These are phyloP conservation scores for Cordyceps militaris DNA, from an alignment of 2,329 filamentous ascomycete genomes.

Conservation along the genomic window DNA sequence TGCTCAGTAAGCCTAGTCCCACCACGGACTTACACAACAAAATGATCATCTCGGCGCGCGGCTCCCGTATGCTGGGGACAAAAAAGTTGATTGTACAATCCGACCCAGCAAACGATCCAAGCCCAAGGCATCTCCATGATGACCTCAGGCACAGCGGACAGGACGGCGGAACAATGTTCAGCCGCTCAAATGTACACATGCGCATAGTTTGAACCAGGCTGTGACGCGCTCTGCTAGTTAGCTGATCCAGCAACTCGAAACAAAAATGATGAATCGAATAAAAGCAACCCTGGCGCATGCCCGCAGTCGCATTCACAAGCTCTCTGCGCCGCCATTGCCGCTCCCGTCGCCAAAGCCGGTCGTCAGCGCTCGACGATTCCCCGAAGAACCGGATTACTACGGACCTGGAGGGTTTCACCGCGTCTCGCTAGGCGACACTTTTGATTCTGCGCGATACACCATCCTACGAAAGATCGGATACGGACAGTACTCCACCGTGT, in stretches of 20 bases:
- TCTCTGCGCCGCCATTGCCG: background rate
- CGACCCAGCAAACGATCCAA: too few relatives aligned
- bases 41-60: too few relatives aligned
- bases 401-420: background rate
- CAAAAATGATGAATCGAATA: background rate
- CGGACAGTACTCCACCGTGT: slow-evolving; percentile 19
- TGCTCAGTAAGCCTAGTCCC: too few relatives aligned
- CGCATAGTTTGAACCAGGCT: too few relatives aligned
- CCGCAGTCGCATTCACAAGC: background rate
- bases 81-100: too few relatives aligned
- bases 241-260: background rate
- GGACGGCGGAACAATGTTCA: too few relatives aligned
- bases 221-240: background rate
- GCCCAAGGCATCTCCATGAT: too few relatives aligned
- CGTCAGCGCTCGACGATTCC: background rate
- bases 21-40: too few relatives aligned
- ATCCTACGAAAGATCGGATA: slow-evolving; percentile 21
- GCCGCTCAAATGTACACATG: too few relatives aligned
- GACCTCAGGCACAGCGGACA: too few relatives aligned
- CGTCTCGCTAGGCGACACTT: slow-evolving; percentile 1
- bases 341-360: background rate
- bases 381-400: slow-evolving; percentile 2
- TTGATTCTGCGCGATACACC: slow-evolving; percentile 28
- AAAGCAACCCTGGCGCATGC: background rate
- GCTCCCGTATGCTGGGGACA: too few relatives aligned